Evolutionary conservation across 805 yeast genomes (phyloP).

Genomic region (Yarrowia hollandica): DNA sequence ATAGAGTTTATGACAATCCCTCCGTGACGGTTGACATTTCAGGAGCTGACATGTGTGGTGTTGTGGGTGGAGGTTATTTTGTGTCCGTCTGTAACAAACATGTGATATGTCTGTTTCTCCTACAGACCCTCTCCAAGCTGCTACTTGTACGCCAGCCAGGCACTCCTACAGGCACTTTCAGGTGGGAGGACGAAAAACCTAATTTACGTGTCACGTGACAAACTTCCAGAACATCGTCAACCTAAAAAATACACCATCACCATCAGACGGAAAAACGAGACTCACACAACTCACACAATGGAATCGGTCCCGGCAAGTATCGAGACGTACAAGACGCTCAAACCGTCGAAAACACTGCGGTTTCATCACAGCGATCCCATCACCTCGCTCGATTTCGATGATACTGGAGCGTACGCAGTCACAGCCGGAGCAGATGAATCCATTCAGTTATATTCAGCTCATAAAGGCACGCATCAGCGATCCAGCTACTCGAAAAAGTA

Average conservation of each 20-base stretch:
- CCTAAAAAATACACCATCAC: constrained; percentile 18
- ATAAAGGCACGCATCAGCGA: constrained; percentile 52
- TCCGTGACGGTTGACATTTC: not conserved
- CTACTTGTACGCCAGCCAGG: not conserved
- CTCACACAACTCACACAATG: not conserved
- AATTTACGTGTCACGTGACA: constrained; percentile 1
- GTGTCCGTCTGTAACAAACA: too few species aligned
- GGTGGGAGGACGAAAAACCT: not conserved
- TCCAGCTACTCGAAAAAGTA: constrained; percentile 83
- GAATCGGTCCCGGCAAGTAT: constrained; percentile 17
- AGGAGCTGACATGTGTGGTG: too few species aligned
- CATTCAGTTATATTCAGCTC: constrained; percentile 79
- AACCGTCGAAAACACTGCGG: constrained; percentile 25
- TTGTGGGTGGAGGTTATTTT: too few species aligned
- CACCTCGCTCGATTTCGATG: constrained; percentile 66
- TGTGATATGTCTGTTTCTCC: too few species aligned
- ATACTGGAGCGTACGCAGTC: constrained; percentile 72
- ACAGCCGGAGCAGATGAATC: constrained; percentile 83
- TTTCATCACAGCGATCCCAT: constrained; percentile 32
- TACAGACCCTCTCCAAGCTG: not conserved
- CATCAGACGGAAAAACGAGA: not conserved
- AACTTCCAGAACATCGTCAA: not conserved
- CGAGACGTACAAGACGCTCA: constrained; percentile 22
- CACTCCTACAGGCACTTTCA: not conserved
- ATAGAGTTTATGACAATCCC: constrained; percentile 5